Percentiles rank a stretch among this genome's conserved stretches.
phyloP scores from a whole-genome alignment of 2,329 filamentous ascomycete species.

The Venturia asperata region DNA sequence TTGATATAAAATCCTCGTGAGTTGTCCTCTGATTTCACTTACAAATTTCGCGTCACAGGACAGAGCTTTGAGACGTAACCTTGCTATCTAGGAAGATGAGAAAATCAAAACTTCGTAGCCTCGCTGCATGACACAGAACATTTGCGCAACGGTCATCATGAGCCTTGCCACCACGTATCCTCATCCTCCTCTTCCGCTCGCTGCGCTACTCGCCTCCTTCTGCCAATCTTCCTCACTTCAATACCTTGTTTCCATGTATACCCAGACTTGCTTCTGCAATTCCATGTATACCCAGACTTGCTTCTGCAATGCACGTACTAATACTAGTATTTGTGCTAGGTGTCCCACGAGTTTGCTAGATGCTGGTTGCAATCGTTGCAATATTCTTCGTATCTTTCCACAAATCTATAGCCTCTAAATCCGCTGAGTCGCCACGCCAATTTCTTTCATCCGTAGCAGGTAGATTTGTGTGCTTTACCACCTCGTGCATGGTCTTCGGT shows the following conservation, averaged over 20 bases:
- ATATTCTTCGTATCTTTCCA: conserved; percentile 1
- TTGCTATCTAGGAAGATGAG: too few species aligned
- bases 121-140: neutral
- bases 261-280: conserved; percentile 8
- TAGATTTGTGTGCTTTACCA: neutral
- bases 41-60: too few species aligned
- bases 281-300: conserved; percentile 5
- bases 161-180: conserved; percentile 4
- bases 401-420: conserved; percentile 15
- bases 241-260: conserved; percentile 10
- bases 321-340: neutral
- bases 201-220: neutral
- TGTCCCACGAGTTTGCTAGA: neutral
- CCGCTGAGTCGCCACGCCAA: neutral
- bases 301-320: conserved; percentile 6
- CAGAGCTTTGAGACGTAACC: too few species aligned
- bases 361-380: conserved; percentile 5
- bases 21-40: too few species aligned
- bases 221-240: conserved; percentile 8
- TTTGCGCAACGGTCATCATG: neutral
- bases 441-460: neutral
- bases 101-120: too few species aligned
- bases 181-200: neutral
- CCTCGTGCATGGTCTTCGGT: neutral
- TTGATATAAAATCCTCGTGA: too few species aligned